Percentiles rank a stretch among this genome's conserved stretches.
phyloP scores from a whole-genome alignment of 352 stramenopile species.

The Globisporangium perplexum region DNA sequence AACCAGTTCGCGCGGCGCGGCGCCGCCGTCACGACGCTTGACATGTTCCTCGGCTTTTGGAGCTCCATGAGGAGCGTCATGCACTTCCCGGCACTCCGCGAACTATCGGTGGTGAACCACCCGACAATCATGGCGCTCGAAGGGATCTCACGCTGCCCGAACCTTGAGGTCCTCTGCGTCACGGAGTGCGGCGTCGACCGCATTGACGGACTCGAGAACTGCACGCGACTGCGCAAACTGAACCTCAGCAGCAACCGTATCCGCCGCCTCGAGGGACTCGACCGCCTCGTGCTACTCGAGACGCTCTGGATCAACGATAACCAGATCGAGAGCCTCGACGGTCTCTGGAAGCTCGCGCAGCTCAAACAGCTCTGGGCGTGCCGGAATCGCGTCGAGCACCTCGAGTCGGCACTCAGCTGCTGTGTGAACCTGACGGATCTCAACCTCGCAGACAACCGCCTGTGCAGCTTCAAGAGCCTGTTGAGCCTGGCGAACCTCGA shows the following conservation, averaged over 20 bases:
- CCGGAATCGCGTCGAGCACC: conserved; percentile 61
- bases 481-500: conserved; percentile 67
- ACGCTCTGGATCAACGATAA: conserved; percentile 85
- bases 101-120: conserved; percentile 76
- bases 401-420: conserved; percentile 59
- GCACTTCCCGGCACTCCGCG: conserved; percentile 52
- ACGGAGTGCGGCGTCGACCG: conserved; percentile 54
- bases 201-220: conserved; percentile 40
- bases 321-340: conserved; percentile 41
- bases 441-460: conserved; percentile 79
- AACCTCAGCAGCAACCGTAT: conserved; percentile 78
- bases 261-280: conserved; percentile 41
- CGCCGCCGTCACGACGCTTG: conserved; percentile 31
- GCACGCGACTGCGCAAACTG: conserved; percentile 43
- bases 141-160: conserved; percentile 38
- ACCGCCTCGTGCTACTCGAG: conserved; percentile 52
- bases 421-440: conserved; percentile 63
- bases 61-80: conserved; percentile 55
- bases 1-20: conserved; percentile 49
- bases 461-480: conserved; percentile 87
- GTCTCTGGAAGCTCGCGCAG: conserved; percentile 41
- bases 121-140: conserved; percentile 54
- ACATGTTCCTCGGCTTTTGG: conserved; percentile 83
- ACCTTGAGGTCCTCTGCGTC: conserved; percentile 59
- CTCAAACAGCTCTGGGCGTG: conserved; percentile 70